These are phyloP conservation scores for Didymella glomerata DNA, from an alignment of 2,329 filamentous ascomycete species.

Conservation along the genomic window DNA sequence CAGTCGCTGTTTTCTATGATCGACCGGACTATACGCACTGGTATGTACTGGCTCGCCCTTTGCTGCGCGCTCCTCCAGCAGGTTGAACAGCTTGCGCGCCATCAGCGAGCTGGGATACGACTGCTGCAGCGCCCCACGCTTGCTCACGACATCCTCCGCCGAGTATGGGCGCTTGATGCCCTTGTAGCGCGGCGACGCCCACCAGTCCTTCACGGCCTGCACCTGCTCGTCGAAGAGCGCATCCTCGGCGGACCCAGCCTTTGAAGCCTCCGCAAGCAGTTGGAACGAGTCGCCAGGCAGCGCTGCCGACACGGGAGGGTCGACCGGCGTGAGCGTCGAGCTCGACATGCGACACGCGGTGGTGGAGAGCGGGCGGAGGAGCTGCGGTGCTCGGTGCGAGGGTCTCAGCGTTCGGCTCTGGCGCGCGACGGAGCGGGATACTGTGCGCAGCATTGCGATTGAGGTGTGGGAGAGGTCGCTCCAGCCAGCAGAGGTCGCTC, in stretches of 20 bases:
- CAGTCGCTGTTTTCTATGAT: conserved; percentile 38
- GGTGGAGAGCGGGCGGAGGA: conserved; percentile 53
- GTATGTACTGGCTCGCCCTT: conserved; percentile 92
- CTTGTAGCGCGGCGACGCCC: conserved; percentile 81
- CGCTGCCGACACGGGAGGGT: conserved; percentile 68
- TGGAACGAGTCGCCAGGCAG: conserved; percentile 83
- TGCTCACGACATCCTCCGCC: conserved; percentile 89
- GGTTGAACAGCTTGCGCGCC: conserved; percentile 92
- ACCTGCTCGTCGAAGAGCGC: conserved; percentile 84
- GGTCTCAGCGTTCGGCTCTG: conserved; percentile 43
- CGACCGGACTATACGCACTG: conserved; percentile 64
- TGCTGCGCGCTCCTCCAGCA: conserved; percentile 79
- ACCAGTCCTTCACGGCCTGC: conserved; percentile 88
- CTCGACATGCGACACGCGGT: conserved; percentile 62
- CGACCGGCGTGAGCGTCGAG: conserved; percentile 61
- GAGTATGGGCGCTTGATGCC: conserved; percentile 93
- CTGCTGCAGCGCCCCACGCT: conserved; percentile 86
- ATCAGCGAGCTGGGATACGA: conserved; percentile 92
- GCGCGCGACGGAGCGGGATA: conserved; percentile 48
- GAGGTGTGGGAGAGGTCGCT: conserved; percentile 13
- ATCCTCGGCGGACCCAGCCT: conserved; percentile 83
- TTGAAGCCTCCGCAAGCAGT: conserved; percentile 78
- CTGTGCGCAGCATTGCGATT: conserved; percentile 50
- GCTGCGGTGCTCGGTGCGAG: conserved; percentile 36
- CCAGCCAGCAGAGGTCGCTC: conserved; percentile 6